phyloP scores from a whole-genome alignment of 2,329 filamentous ascomycete genomes.

The Claviceps maximensis region DNA sequence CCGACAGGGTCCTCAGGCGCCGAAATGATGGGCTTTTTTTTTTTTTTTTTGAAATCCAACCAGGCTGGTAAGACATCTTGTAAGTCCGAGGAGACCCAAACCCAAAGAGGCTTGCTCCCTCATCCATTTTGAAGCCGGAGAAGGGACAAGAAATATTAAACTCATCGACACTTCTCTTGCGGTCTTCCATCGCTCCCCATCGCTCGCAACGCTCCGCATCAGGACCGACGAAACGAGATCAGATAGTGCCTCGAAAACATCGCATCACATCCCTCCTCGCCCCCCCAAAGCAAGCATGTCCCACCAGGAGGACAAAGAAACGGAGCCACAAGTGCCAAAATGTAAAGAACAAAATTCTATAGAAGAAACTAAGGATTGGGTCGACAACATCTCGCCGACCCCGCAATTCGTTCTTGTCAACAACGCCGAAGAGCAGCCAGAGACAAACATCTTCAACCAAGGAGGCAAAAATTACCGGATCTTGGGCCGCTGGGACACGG shows the following conservation, averaged over 20 bases:
- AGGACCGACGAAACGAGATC: not conserved
- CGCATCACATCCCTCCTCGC: not conserved
- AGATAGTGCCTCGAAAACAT: not conserved
- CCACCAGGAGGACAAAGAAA: not conserved
- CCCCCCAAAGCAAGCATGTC: not conserved
- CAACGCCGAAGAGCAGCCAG: not conserved
- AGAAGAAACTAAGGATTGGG: not conserved
- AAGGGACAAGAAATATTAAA: no score
- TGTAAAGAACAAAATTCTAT: not conserved
- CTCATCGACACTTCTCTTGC: no score
- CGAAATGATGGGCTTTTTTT: no score
- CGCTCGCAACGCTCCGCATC: not conserved
- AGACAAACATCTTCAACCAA: constrained; percentile 17
- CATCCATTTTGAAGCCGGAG: no score
- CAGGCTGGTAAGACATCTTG: no score
- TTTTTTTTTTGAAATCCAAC: no score
- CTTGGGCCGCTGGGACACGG: constrained; percentile 21
- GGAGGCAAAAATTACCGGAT: constrained; percentile 21
- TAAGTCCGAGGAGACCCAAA: no score
- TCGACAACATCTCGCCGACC: not conserved
- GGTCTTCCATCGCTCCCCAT: no score
- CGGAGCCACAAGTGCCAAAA: not conserved
- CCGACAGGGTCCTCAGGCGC: no score
- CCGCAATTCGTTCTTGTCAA: not conserved
- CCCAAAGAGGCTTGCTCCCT: no score